Conservation (phyloP, 257 asterid species). For the Nicotiana tomentosiformis region DNA sequence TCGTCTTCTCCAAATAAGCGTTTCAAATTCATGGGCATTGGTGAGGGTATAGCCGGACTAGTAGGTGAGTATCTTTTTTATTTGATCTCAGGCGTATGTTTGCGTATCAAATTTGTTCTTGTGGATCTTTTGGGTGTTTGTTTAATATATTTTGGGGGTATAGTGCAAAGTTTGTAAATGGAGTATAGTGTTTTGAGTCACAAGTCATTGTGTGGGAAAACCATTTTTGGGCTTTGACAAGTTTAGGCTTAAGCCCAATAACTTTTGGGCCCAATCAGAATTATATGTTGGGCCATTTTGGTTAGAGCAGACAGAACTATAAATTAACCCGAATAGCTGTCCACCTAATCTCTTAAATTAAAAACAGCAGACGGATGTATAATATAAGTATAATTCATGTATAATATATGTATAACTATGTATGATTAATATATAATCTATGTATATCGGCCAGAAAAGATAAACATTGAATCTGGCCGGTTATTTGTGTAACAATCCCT, state of each 20-base stretch:
- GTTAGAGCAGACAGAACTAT: no score
- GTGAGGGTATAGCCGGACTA: not conserved
- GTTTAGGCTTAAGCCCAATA: not conserved
- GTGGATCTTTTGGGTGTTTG: not conserved
- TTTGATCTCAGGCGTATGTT: not conserved
- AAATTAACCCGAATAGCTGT: no score
- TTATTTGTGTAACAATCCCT: no score
- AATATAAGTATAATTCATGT: no score
- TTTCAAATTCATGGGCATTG: not conserved
- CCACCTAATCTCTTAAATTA: no score
- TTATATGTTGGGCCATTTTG: no score
- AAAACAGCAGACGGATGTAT: no score
- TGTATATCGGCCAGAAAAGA: no score
- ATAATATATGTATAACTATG: no score
- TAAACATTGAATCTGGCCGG: no score
- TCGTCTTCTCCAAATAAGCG: constrained; percentile 19
- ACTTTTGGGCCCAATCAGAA: no score
- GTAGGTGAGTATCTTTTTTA: not conserved
- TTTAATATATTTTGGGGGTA: not conserved
- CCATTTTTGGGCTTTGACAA: not conserved
- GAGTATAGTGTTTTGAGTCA: not conserved
- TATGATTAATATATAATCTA: no score
- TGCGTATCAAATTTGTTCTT: not conserved
- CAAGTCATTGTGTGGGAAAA: not conserved
- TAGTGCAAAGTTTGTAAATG: not conserved